Conservation (phyloP, 257 asterid genomes). For the Ajuga chamaepitys region DNA sequence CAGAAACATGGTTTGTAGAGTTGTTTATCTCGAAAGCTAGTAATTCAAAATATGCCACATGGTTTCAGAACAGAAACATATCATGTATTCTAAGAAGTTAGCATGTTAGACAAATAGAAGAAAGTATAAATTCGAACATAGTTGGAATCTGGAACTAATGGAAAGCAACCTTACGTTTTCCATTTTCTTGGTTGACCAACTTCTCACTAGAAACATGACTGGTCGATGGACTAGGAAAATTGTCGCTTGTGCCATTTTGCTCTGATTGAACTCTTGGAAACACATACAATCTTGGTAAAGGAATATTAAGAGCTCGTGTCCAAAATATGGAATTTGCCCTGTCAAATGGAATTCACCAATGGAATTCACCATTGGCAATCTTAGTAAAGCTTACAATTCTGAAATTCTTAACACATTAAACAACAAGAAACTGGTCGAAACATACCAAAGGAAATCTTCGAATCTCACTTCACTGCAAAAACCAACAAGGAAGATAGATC, state of each 20-base stretch:
- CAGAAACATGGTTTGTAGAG: slow-evolving; percentile 36
- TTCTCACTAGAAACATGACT: slow-evolving; percentile 29
- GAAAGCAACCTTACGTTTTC: slow-evolving; percentile 30
- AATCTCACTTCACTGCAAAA: slow-evolving; percentile 73
- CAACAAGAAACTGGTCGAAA: slow-evolving; percentile 7
- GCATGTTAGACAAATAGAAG: not conserved
- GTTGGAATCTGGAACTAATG: slow-evolving; percentile 6
- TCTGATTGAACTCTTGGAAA: slow-evolving; percentile 36
- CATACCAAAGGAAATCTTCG: slow-evolving; percentile 92
- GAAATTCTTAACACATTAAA: not conserved
- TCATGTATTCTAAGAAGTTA: not conserved
- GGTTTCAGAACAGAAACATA: slow-evolving; percentile 5
- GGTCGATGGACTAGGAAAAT: slow-evolving; percentile 19
- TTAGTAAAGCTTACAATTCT: not conserved
- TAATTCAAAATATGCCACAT: slow-evolving; percentile 8
- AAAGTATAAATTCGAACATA: not conserved
- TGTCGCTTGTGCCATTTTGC: slow-evolving; percentile 18
- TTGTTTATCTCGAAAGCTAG: slow-evolving; percentile 24
- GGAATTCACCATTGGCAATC: slow-evolving; percentile 25
- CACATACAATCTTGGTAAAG: slow-evolving; percentile 53
- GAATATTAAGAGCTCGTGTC: slow-evolving; percentile 93
- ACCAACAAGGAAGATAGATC: slow-evolving; percentile 17
- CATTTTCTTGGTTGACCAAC: slow-evolving; percentile 28
- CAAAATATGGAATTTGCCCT: slow-evolving; percentile 98
- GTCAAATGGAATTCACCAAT: too few relatives aligned